phyloP scores from a whole-genome alignment of 1,284 basidiomycete species.

The Ustilago bromivora region DNA sequence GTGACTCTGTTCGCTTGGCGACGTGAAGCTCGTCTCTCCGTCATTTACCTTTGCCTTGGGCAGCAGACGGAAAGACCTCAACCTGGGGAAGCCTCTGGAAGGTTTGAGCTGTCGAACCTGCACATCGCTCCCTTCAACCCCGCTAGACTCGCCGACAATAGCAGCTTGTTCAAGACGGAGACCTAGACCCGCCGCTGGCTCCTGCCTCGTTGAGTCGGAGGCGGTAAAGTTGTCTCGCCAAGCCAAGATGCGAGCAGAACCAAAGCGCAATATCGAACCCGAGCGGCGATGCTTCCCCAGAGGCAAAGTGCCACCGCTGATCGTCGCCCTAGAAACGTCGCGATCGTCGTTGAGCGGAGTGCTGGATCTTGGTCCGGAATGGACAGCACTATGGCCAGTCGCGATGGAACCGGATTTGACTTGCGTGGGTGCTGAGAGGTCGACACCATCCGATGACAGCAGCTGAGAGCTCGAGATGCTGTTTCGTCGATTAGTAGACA shows the following conservation, averaged over 20 bases:
- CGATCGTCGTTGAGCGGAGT: background rate
- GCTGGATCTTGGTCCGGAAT: background rate
- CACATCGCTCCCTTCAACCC: background rate
- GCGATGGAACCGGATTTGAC: background rate
- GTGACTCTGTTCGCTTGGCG: background rate
- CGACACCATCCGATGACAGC: constrained; percentile 2
- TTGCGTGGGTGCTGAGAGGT: background rate
- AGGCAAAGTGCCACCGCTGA: background rate
- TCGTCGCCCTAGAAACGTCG: background rate
- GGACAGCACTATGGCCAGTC: background rate
- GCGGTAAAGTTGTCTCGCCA: constrained; percentile 20
- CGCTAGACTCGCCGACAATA: background rate
- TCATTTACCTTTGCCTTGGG: background rate
- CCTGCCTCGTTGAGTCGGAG: background rate
- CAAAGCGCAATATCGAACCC: constrained; percentile 24
- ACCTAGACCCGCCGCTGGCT: constrained; percentile 19
- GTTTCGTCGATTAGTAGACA: constrained; percentile 9
- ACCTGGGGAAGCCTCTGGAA: constrained; percentile 10
- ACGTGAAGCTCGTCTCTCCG: background rate
- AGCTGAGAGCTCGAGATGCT: constrained; percentile 17
- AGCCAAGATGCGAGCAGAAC: constrained; percentile 26
- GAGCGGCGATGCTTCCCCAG: constrained; percentile 29
- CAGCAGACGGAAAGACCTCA: constrained; percentile 27
- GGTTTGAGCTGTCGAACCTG: background rate
- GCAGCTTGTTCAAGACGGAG: constrained; percentile 9